Base-by-base conservation (phyloP, 2,329 filamentous ascomycete genomes). In the Macrophomina tecta region DNA sequence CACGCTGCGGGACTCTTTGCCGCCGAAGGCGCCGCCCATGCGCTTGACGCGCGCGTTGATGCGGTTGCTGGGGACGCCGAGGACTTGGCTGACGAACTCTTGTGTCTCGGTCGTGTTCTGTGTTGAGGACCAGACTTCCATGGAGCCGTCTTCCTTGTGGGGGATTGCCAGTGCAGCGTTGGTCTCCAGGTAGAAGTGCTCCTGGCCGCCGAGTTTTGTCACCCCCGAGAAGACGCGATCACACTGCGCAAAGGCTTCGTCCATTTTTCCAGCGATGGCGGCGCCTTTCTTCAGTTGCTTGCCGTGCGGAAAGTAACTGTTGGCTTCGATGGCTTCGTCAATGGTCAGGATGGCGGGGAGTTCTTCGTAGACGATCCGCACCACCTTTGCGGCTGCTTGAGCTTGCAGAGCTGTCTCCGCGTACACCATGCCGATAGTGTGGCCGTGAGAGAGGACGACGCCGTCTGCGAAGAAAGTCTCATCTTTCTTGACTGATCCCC, bases 171-270 rank as follows among this genome's bases (percentile, higher is more conserved):
- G 79, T 52, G 90, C 90, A 1, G 92, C 94, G 69, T 97, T 90
- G 0, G 94, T 97, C 78, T 98, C 94, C 1, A 98, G 85, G 72
- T 98, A 98, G 76, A 98, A 98, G 75, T 98, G 94, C 76, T 98
- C 94, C 75, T 99, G 95, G 0, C 94, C 95, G 61, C 94, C 94
- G 85, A 98, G 96, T 64, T 93, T 85, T 1, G 90, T 87, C 0
- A 90, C 87, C 18, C 94, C 95, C n/a, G 88, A 89, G 71, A 97
- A 94, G 2, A 96, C 84, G 73, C 93, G 86, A 72, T 97, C 94
- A 2, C 88, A 91, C 7, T 89, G 84, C 65, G 87, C 83, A 75
- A 97, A 96, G 0, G 90, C 92, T 64, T 89, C 86, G 48, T 94
- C 89, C 0, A 88, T 82, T 70, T 94, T 75, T 16, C 73, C 73